Base-by-base conservation (phyloP, 2,329 filamentous ascomycete genomes). In the Aspergillus udagawae region DNA sequence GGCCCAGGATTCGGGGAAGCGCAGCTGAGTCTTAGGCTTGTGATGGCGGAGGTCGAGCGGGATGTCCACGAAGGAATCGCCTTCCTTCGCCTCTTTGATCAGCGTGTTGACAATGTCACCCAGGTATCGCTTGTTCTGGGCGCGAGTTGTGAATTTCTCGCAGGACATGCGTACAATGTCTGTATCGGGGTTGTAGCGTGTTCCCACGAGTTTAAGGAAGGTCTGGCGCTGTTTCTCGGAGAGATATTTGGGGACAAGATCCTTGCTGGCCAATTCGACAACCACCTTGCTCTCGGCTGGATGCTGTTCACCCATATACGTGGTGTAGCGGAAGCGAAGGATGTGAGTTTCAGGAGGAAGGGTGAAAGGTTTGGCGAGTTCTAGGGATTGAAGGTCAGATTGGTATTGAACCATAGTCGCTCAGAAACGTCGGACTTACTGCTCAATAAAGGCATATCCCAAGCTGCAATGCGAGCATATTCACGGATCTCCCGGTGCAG, bases 121-220 rank as follows among this genome's bases (percentile, higher is more conserved):
- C 23, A 99, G 82, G 73, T 94, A 94, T n/a, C 91, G 86, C 82
- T 97, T 99, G 80, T 99, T 99, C 79, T 97, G 92, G 20, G 92
- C 91, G 70, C 91, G 89, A 55, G 92, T 90, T 70, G 91, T 86
- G 73, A 89, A 96, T 71, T 87, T 86, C 75, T 97, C 94, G 77
- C 89, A 90, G 71, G 89, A 92, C 83, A 99, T 96, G 77, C 90
- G 92, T 67, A 97, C 81, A 58, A 91, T 79, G 66, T 92, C 86
- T 54, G 82, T 91, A 65, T 87, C 82, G 0, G 92, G 93, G 79
- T 97, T 94, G 82, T 92, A 97, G 63, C 94, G 88, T 17, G 86
- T 74, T 1, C 94, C 95, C 21, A 84, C 86, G 48, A 99, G 83
- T 79, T 97, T 97, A 75, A 89, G 88, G 60, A 99, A 82, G 75